Percentiles rank a stretch among this genome's conserved stretches.
These are phyloP conservation scores for Lepraria neglecta DNA, from an alignment of 495 filamentous ascomycete species.

Conservation along the genomic window DNA sequence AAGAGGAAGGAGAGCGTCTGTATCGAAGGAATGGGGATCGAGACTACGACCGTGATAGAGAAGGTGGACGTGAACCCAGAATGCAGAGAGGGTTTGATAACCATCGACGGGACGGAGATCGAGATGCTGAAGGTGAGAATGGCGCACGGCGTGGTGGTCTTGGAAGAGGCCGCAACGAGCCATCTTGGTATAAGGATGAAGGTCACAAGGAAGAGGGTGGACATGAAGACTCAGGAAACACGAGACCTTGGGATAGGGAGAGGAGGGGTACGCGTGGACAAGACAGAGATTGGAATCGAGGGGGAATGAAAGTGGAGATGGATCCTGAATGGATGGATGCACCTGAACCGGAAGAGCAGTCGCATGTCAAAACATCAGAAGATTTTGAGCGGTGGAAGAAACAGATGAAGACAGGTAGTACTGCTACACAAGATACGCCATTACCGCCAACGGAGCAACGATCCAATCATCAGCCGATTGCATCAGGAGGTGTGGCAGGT, in stretches of 20 bases:
- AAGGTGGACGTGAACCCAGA: conserved; percentile 44
- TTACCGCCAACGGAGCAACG: conserved; percentile 18
- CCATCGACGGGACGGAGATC: conserved; percentile 42
- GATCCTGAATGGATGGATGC: conserved; percentile 86
- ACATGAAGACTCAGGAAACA: conserved; percentile 50
- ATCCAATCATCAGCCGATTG: conserved; percentile 21
- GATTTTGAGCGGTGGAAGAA: conserved; percentile 97
- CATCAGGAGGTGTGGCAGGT: conserved; percentile 12
- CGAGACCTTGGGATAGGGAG: conserved; percentile 57
- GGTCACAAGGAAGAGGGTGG: conserved; percentile 47
- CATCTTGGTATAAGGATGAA: conserved; percentile 52
- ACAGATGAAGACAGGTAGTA: conserved; percentile 64
- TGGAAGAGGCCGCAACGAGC: conserved; percentile 46
- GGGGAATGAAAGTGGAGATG: conserved; percentile 52
- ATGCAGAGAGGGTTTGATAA: conserved; percentile 43
- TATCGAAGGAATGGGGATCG: conserved; percentile 57
- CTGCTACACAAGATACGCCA: conserved; percentile 15
- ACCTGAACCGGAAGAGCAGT: conserved; percentile 58
- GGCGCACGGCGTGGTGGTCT: conserved; percentile 36
- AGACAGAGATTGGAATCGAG: conserved; percentile 57
- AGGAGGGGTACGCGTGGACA: conserved; percentile 48
- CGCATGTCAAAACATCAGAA: conserved; percentile 69
- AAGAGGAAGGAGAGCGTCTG: conserved; percentile 50
- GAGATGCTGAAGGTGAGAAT: conserved; percentile 30
- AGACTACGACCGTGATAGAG: conserved; percentile 50